Percentiles rank a stretch among this genome's conserved stretches.
Evolutionary conservation across 495 filamentous ascomycete species (phyloP).

Genomic region (Neurospora sp.): DNA sequence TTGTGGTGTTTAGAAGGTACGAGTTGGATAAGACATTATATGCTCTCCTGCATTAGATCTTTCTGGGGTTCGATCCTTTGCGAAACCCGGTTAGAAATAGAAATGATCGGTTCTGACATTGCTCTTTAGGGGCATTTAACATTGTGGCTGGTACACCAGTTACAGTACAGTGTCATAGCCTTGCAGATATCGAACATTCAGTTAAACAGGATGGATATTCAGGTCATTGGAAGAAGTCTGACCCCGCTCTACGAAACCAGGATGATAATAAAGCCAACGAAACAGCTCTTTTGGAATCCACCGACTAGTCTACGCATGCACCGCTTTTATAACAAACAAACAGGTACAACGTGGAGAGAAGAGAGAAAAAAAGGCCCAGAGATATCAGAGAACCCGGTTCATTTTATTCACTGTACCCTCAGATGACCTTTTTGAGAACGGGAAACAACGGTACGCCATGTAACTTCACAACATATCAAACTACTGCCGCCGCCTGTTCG

Average conservation of each 20-base stretch:
- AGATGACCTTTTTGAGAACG: not conserved
- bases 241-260: not conserved
- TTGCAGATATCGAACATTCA: not conserved
- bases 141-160: not conserved
- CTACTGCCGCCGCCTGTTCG: not conserved
- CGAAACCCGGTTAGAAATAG: not conserved
- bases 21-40: no score
- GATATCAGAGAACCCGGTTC: not conserved
- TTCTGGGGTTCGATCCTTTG: no score
- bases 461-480: not conserved
- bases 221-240: not conserved
- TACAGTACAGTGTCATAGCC: not conserved
- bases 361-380: not conserved
- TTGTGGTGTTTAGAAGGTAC: no score
- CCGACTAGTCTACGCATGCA: not conserved
- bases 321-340: not conserved
- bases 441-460: not conserved
- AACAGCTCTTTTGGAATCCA: not conserved
- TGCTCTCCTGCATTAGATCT: no score
- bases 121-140: not conserved
- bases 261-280: not conserved
- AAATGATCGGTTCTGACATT: not conserved
- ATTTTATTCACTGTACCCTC: not conserved
- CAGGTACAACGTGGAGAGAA: not conserved
- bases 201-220: not conserved